Conservation (phyloP, 169 alveolate genomes). For the Plasmodium adleri region DNA sequence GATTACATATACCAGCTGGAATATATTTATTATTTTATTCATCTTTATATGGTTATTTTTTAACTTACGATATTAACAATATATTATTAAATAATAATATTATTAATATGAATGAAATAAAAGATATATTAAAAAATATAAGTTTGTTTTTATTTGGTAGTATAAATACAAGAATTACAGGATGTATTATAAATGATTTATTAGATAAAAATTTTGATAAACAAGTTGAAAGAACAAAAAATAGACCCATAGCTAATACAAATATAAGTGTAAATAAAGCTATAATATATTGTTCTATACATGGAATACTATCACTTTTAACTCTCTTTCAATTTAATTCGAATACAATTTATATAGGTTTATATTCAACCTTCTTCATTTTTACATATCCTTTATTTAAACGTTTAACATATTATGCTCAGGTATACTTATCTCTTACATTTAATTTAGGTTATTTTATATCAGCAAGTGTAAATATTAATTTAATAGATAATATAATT, state of each 20-base stretch:
- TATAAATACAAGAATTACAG: conserved; percentile 80
- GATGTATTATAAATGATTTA: conserved; percentile 89
- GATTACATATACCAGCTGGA: conserved; percentile 46
- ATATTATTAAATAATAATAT: conserved; percentile 11
- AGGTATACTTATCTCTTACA: conserved; percentile 92
- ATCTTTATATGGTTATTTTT: conserved; percentile 43
- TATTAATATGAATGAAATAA: conserved; percentile 5
- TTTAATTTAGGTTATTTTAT: conserved; percentile 93
- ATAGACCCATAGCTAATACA: conserved; percentile 95
- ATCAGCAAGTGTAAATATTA: conserved; percentile 83
- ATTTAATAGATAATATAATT: conserved; percentile 77
- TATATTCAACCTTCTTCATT: conserved; percentile 81
- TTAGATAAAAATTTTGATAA: conserved; percentile 84
- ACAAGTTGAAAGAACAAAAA: conserved; percentile 94
- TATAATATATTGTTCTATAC: conserved; percentile 62
- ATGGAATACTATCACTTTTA: conserved; percentile 19
- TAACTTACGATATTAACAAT: conserved; percentile 22
- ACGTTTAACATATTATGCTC: conserved; percentile 92
- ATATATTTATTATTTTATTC: conserved; percentile 20
- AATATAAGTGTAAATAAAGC: conserved; percentile 86
- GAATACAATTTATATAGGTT: conserved; percentile 14
- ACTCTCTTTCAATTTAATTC: conserved; percentile 30
- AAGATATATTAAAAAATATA: conserved; percentile 50
- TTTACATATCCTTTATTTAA: conserved; percentile 93
- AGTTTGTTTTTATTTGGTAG: conserved; percentile 78